A percentile compares a stretch with the other conserved stretches of the same genome.
phyloP scores from a whole-genome alignment of 805 yeast genomes.

The Candida silvicultrix region DNA sequence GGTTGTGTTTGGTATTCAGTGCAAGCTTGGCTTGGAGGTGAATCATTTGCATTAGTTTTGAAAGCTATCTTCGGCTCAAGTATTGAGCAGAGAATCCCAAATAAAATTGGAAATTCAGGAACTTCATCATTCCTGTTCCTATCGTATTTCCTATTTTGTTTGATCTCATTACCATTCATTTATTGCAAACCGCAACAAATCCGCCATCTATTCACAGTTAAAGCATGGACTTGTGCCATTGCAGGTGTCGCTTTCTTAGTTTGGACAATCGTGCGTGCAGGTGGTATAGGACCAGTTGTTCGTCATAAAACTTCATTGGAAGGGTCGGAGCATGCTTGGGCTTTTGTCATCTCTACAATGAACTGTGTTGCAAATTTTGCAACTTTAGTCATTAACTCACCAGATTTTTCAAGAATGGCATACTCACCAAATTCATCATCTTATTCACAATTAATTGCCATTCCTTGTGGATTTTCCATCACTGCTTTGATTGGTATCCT shows the following conservation, averaged over 20 bases:
- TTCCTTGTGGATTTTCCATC: slow-evolving; percentile 66
- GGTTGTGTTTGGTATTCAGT: slow-evolving; percentile 57
- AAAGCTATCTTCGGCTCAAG: slow-evolving; percentile 48
- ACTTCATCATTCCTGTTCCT: slow-evolving; percentile 16
- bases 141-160: slow-evolving; percentile 27
- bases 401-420: slow-evolving; percentile 78
- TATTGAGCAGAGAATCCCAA: slow-evolving; percentile 22
- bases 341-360: slow-evolving; percentile 66
- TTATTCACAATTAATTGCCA: slow-evolving; percentile 49
- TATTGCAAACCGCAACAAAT: slow-evolving; percentile 27
- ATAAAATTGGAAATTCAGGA: slow-evolving; percentile 26
- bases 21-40: slow-evolving; percentile 68
- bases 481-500: slow-evolving; percentile 77
- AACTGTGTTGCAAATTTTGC: slow-evolving; percentile 76
- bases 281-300: slow-evolving; percentile 22
- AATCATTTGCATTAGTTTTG: slow-evolving; percentile 64
- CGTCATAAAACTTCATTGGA: slow-evolving; percentile 7
- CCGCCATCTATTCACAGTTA: slow-evolving; percentile 28
- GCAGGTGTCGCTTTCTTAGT: slow-evolving; percentile 28
- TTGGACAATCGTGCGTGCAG: slow-evolving; percentile 25
- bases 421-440: slow-evolving; percentile 37
- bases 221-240: slow-evolving; percentile 24
- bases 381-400: slow-evolving; percentile 73
- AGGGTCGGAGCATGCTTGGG: slow-evolving; percentile 52
- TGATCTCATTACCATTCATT: slow-evolving; percentile 27